phyloP scores from a whole-genome alignment of 225 moss, liverwort and hornwort genomes.

The Climacium dendroides region DNA sequence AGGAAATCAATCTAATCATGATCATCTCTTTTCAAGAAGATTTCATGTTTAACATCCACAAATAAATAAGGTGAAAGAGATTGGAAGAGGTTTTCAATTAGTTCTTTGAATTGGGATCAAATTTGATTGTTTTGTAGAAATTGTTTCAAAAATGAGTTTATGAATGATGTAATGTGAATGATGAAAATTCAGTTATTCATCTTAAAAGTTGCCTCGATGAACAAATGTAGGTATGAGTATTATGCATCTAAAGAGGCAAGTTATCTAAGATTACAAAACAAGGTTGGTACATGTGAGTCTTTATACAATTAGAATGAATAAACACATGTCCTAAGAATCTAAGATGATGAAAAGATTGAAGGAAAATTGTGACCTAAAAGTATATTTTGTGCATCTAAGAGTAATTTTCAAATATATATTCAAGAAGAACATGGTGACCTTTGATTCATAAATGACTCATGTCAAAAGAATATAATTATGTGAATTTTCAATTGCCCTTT shows the following conservation, averaged over 20 bases:
- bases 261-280: not conserved
- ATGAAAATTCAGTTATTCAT: not conserved
- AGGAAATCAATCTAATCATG: not conserved
- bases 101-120: fast-evolving
- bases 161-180: not conserved
- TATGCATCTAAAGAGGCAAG: not conserved
- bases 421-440: not conserved
- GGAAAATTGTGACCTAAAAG: not conserved
- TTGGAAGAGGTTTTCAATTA: not conserved
- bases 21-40: not conserved
- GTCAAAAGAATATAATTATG: not conserved
- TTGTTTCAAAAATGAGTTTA: not conserved
- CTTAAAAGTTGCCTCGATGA: not conserved
- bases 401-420: not conserved
- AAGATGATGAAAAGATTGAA: not conserved
- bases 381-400: not conserved
- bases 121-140: not conserved
- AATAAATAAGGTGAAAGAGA: not conserved
- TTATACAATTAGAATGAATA: not conserved
- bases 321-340: not conserved
- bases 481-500: not conserved
- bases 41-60: not conserved
- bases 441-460: not conserved
- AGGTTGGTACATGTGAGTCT: too few species aligned
- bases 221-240: not conserved